Evolutionary conservation across 2,329 filamentous ascomycete genomes (phyloP).

Genomic region (Diaporthe sp.): DNA sequence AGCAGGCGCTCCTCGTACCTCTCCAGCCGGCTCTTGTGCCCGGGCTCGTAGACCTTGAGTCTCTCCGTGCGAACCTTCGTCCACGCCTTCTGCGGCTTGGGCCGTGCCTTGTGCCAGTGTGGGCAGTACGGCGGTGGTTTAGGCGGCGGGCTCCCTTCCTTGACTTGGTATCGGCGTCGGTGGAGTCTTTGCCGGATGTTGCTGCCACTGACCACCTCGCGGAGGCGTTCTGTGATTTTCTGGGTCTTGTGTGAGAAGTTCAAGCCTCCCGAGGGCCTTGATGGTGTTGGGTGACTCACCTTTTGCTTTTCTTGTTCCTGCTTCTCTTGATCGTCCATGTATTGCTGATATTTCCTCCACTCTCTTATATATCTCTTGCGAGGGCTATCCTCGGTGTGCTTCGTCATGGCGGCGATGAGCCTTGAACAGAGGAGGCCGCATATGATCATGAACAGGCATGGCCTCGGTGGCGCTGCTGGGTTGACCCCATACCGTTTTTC

Average conservation of each 20-base stretch:
- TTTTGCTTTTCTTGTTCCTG: background rate
- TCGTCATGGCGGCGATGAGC: background rate
- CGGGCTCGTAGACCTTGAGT: background rate
- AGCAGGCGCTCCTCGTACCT: background rate
- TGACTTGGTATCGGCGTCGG: background rate
- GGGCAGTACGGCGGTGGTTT: background rate
- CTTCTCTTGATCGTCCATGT: background rate
- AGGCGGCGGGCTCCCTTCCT: background rate
- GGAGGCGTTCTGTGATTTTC: background rate
- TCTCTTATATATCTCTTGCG: background rate
- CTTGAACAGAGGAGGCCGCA: background rate
- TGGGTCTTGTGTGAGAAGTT: background rate
- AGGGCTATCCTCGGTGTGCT: background rate
- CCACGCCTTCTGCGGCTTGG: background rate
- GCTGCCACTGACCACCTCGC: background rate
- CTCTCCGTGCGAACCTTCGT: background rate
- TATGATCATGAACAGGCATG: background rate
- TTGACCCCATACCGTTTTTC: background rate
- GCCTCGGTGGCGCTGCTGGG: background rate
- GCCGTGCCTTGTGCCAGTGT: background rate
- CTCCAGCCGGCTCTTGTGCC: too few species aligned
- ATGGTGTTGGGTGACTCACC: background rate
- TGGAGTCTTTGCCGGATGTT: background rate
- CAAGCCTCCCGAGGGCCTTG: background rate
- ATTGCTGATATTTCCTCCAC: background rate